Evolutionary conservation across 805 yeast species (phyloP).

Genomic region (Diddensiella transvaalensis): DNA sequence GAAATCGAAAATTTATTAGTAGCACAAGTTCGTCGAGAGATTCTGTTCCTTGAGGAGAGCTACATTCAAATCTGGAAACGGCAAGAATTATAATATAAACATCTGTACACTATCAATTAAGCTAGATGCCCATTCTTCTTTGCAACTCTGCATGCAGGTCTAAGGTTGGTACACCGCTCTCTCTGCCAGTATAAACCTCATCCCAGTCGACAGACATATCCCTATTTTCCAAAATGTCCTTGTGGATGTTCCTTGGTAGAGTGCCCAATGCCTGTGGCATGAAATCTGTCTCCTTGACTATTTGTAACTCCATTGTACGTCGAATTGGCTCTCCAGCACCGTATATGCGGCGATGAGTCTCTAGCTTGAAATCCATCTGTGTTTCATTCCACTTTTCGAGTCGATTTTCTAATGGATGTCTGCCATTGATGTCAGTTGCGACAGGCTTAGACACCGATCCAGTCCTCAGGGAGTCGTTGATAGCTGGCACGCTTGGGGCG

Average conservation of each 20-base stretch:
- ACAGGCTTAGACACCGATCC: constrained; percentile 45
- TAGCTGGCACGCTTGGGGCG: constrained; percentile 57
- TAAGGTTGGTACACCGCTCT: constrained; percentile 21
- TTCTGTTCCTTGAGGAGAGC: constrained; percentile 58
- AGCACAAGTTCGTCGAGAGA: constrained; percentile 48
- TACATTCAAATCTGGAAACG: constrained; percentile 66
- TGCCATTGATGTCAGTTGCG: constrained; percentile 39
- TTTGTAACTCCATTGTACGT: constrained; percentile 80
- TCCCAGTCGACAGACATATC: constrained; percentile 89
- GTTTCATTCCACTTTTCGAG: constrained; percentile 76
- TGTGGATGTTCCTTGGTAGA: constrained; percentile 51
- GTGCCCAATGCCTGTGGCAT: constrained; percentile 64
- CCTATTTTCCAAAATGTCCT: constrained; percentile 72
- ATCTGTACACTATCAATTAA: not conserved
- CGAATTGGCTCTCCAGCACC: constrained; percentile 94
- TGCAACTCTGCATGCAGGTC: constrained; percentile 78
- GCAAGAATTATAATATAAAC: not conserved
- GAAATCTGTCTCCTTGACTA: constrained; percentile 67
- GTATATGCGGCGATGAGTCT: constrained; percentile 73
- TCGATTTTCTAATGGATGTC: constrained; percentile 81
- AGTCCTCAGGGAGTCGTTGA: constrained; percentile 52
- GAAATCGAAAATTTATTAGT: constrained; percentile 53
- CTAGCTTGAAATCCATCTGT: constrained; percentile 65
- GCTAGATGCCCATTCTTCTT: constrained; percentile 41
- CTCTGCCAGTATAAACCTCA: constrained; percentile 65